Base-by-base conservation (phyloP, 768 basidiomycete genomes). In the Naganishia friedmannii region DNA sequence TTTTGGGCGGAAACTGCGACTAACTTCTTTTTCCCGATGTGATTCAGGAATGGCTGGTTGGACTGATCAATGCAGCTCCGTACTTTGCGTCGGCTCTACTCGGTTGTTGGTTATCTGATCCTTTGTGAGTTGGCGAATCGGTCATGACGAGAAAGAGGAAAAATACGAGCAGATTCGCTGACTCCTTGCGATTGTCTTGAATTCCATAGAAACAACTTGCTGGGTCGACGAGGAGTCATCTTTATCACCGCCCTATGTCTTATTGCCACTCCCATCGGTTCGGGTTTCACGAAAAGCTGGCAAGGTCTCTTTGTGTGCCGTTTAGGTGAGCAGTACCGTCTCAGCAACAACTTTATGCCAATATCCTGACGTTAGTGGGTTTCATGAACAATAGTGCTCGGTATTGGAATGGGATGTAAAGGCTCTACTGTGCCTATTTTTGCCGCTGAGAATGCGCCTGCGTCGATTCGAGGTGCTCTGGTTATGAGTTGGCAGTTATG, bases 401-500 rank as follows among this genome's bases (percentile, higher is more conserved):
- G 57, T 2, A 3, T 58, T 5, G 57, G 57, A 28, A 65, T 65
- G 76, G 80, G 80, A 48, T 57, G 74, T 53, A 79, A 80, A 68
- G 71, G 70, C 13, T 76, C 79, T 0, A 80, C 88, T 0, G 86
- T 86, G 0, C 88, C 88, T 4, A 84, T 89, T 21, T 89, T 87
- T 68, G 86, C 88, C 0, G 88, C 89, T 1, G 90, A 97, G 80
- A 88, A 89, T 76, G 84, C 88, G 0, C 93, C 93, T 0, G 87
- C 92, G 0, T 82, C 83, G 19, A 91, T 96, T 69, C 88, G 93
- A 74, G 93, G 93, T 68, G 93, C 89, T 1, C 86, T 95, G 34
- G 90, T 92, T 69, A 94, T 93, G 92, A 89, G 87, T 77, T 94
- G 93, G 91, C 83, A 83, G 53, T 77, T 83, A 0, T 83, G 83